These are phyloP conservation scores for Capsicum chinense DNA, from an alignment of 257 asterid genomes.

Conservation along the genomic window DNA sequence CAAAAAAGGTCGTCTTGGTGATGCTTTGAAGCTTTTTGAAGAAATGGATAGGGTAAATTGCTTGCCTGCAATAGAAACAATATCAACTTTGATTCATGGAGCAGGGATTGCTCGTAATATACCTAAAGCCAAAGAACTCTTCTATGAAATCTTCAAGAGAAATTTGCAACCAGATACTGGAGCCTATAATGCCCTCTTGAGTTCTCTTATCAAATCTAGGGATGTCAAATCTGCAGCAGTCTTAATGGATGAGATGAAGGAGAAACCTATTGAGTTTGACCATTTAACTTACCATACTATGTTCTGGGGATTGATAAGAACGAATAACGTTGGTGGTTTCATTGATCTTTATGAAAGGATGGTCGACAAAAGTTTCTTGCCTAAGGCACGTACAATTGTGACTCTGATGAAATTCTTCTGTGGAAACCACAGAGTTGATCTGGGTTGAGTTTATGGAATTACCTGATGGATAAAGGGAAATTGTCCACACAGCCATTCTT, in stretches of 20 bases:
- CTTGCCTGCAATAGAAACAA: constrained; percentile 67
- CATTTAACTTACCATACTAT: constrained; percentile 74
- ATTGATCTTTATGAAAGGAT: constrained; percentile 60
- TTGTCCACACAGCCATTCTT: constrained; percentile 80
- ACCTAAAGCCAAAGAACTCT: constrained; percentile 65
- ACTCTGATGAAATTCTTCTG: constrained; percentile 82
- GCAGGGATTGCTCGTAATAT: constrained; percentile 81
- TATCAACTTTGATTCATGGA: constrained; percentile 87
- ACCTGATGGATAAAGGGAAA: constrained; percentile 74
- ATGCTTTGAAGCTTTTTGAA: constrained; percentile 75
- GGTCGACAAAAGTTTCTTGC: constrained; percentile 63
- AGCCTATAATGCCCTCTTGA: constrained; percentile 78
- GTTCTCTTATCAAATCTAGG: constrained; percentile 62
- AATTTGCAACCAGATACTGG: constrained; percentile 60
- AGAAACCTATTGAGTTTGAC: constrained; percentile 55
- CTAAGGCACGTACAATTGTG: constrained; percentile 68
- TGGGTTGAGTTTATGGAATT: constrained; percentile 79
- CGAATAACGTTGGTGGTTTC: constrained; percentile 56
- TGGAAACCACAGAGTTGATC: constrained; percentile 58
- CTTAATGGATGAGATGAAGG: constrained; percentile 74
- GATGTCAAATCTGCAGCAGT: constrained; percentile 62
- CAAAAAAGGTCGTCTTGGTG: constrained; percentile 69
- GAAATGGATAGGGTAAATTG: constrained; percentile 66
- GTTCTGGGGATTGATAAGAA: constrained; percentile 72
- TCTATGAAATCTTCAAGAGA: constrained; percentile 55